Conservation (phyloP, 805 yeast species). For the Schwanniomyces sp. region DNA sequence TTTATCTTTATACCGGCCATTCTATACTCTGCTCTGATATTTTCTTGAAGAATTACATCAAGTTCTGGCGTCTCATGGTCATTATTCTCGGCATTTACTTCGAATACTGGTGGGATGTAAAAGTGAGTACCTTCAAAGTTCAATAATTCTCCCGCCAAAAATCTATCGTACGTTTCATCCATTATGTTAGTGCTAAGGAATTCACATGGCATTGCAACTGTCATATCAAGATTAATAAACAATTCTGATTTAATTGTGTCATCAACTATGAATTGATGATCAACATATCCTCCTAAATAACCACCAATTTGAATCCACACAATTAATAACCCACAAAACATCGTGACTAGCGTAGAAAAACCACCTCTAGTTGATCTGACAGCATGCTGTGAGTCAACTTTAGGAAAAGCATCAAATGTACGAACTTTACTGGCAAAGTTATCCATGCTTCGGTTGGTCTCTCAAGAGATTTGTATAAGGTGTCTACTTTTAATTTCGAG, state of each 20-base stretch:
- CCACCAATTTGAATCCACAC: constrained; percentile 86
- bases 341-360: constrained; percentile 62
- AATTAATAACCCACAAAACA: constrained; percentile 61
- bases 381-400: constrained; percentile 52
- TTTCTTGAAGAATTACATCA: constrained; percentile 64
- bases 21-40: constrained; percentile 64
- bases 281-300: constrained; percentile 77
- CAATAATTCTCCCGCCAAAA: constrained; percentile 74
- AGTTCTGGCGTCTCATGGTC: constrained; percentile 59
- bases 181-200: constrained; percentile 70
- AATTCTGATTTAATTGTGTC: constrained; percentile 54
- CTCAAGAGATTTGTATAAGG: neutral
- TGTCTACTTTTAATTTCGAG: neutral
- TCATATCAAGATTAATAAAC: constrained; percentile 73
- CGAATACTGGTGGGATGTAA: constrained; percentile 51
- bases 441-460: constrained; percentile 25
- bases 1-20: constrained; percentile 39
- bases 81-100: constrained; percentile 45
- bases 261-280: constrained; percentile 78
- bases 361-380: constrained; percentile 80
- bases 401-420: constrained; percentile 49
- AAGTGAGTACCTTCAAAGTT: constrained; percentile 66
- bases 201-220: constrained; percentile 83
- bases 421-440: constrained; percentile 37
- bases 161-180: constrained; percentile 76